These are phyloP conservation scores for Bassia scoparia DNA, from an alignment of 148 eudicot genomes.

Conservation along the genomic window DNA sequence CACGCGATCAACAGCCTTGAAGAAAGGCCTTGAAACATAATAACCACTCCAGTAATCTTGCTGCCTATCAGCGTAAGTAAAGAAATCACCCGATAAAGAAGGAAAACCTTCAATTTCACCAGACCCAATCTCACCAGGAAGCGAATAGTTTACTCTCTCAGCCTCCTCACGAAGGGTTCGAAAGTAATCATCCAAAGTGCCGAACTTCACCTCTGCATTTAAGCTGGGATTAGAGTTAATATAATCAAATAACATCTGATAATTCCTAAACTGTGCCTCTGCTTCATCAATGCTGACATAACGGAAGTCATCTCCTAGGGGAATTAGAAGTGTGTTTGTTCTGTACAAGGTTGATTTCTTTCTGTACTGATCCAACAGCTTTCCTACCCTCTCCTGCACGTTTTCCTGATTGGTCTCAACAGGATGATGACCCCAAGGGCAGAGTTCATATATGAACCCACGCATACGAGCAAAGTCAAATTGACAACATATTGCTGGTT, in stretches of 20 bases:
- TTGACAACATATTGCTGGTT: constrained; percentile 96
- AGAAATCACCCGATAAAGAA: constrained; percentile 85
- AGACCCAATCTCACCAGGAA: constrained; percentile 79
- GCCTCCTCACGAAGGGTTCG: constrained; percentile 84
- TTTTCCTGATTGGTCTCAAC: constrained; percentile 82
- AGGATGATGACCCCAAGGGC: constrained; percentile 91
- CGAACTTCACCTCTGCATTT: constrained; percentile 93
- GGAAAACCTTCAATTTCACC: constrained; percentile 91
- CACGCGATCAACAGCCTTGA: constrained; percentile 94
- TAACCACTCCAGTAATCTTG: constrained; percentile 99
- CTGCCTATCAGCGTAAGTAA: constrained; percentile 92
- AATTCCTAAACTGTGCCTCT: constrained; percentile 95
- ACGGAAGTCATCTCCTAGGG: constrained; percentile 98
- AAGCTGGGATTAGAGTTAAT: constrained; percentile 83
- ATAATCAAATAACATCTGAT: constrained; percentile 85
- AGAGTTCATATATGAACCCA: constrained; percentile 74
- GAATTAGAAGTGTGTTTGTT: constrained; percentile 90
- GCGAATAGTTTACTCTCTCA: constrained; percentile 82
- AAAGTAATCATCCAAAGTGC: constrained; percentile 92
- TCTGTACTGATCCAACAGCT: constrained; percentile 83
- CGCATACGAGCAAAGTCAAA: constrained; percentile 94
- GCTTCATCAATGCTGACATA: constrained; percentile 94
- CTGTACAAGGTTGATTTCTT: constrained; percentile 92
- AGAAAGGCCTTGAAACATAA: constrained; percentile 98
- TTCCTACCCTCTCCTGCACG: constrained; percentile 75